phyloP scores from a whole-genome alignment of 805 yeast species.

The Candida rishiriensis region DNA sequence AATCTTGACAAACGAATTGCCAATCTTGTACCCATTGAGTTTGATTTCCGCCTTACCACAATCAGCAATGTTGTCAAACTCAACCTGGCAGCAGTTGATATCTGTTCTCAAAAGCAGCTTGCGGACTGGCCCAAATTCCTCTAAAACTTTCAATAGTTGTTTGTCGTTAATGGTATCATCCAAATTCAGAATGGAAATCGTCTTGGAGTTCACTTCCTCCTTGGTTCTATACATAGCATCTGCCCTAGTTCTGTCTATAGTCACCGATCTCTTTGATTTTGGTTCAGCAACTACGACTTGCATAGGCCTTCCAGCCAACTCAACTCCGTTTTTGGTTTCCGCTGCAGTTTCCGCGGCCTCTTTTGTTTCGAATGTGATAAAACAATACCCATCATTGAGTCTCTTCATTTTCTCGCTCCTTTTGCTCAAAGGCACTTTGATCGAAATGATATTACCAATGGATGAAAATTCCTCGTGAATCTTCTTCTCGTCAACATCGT shows the following conservation, averaged over 20 bases:
- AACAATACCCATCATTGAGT: slow-evolving; percentile 62
- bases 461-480: slow-evolving; percentile 39
- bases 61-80: slow-evolving; percentile 35
- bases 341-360: slow-evolving; percentile 47
- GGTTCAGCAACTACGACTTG: slow-evolving; percentile 44
- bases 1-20: slow-evolving; percentile 26
- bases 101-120: slow-evolving; percentile 44
- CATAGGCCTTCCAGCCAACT: slow-evolving; percentile 43
- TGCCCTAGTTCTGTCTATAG: background rate
- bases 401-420: slow-evolving; percentile 29
- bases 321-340: slow-evolving; percentile 32
- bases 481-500: slow-evolving; percentile 33
- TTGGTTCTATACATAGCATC: background rate
- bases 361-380: slow-evolving; percentile 42
- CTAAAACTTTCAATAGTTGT: slow-evolving; percentile 31
- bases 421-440: slow-evolving; percentile 42
- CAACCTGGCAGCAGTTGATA: slow-evolving; percentile 44
- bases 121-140: slow-evolving; percentile 33
- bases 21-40: slow-evolving; percentile 36
- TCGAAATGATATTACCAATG: slow-evolving; percentile 50
- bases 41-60: slow-evolving; percentile 50
- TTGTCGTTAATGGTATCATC: slow-evolving; percentile 35
- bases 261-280: slow-evolving; percentile 4
- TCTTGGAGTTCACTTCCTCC: slow-evolving; percentile 8
- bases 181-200: slow-evolving; percentile 23